These are phyloP conservation scores for Boletus vinaceobasis DNA, from an alignment of 768 basidiomycete species.

Conservation along the genomic window DNA sequence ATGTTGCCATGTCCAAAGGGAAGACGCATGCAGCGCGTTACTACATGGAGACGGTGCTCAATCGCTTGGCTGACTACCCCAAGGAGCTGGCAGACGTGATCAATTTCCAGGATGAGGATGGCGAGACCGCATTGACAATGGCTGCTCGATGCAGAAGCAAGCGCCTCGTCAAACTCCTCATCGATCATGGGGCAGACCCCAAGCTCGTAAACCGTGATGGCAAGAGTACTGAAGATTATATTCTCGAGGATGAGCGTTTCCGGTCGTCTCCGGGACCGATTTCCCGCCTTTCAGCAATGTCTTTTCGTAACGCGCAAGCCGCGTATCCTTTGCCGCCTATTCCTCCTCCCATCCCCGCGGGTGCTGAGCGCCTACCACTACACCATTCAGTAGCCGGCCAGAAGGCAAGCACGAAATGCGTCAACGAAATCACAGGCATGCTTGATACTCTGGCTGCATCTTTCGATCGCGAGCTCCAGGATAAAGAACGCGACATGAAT, in stretches of 20 bases:
- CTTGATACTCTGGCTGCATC: conserved; percentile 84
- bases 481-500: conserved; percentile 86
- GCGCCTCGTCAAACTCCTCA: conserved; percentile 89
- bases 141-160: conserved; percentile 95
- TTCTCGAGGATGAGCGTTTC: conserved; percentile 97
- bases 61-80: conserved; percentile 85
- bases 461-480: conserved; percentile 88
- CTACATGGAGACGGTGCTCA: conserved; percentile 96
- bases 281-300: conserved; percentile 63
- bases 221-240: conserved; percentile 97
- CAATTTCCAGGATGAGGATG: conserved; percentile 99
- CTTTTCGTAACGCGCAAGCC: conserved; percentile 68
- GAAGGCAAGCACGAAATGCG: conserved; percentile 78
- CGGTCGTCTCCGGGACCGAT: conserved; percentile 83
- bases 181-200: conserved; percentile 95
- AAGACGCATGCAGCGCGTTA: conserved; percentile 98
- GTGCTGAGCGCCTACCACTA: conserved; percentile 66
- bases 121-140: conserved; percentile 95
- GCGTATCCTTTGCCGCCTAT: conserved; percentile 38
- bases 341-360: conserved; percentile 41
- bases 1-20: conserved; percentile 95
- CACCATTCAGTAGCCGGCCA: conserved; percentile 86
- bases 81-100: conserved; percentile 96
- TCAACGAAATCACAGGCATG: conserved; percentile 82
- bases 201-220: conserved; percentile 93